Conservation (phyloP, 108 stramenopile genomes). For the Cylindrotheca fusiformis region DNA sequence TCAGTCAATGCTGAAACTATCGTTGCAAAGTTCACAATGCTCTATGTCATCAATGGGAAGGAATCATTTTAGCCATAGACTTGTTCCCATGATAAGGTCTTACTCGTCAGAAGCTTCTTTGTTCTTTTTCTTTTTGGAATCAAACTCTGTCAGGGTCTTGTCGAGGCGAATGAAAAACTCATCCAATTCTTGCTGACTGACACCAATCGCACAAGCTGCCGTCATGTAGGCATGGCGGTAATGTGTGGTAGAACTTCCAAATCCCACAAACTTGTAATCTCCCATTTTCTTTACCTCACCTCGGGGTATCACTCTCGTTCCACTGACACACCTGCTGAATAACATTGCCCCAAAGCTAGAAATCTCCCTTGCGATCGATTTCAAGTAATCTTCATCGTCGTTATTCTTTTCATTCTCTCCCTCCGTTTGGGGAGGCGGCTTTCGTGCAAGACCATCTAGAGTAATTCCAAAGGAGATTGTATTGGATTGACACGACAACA, state of each 20-base stretch:
- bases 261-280: conserved; percentile 67
- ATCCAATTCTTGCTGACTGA: conserved; percentile 71
- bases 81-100: no score
- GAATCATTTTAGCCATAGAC: no score
- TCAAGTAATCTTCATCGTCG: conserved; percentile 30
- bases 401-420: no score
- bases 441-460: conserved; percentile 59
- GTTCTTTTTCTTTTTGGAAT: conserved; percentile 46
- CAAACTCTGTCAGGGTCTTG: conserved; percentile 67
- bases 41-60: no score
- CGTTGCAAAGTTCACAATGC: no score
- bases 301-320: conserved; percentile 78
- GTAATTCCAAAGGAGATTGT: conserved; percentile 96
- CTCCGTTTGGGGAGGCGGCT: no score
- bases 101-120: no score
- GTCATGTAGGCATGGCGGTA: conserved; percentile 90
- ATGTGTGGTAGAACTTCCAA: conserved; percentile 71
- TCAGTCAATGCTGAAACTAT: no score
- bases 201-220: conserved; percentile 91
- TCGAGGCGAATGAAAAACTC: conserved; percentile 87
- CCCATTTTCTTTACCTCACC: conserved; percentile 59
- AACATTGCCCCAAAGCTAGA: conserved; percentile 96
- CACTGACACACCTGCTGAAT: conserved; percentile 95
- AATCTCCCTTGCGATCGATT: conserved; percentile 42
- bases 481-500: conserved; percentile 83